A percentile compares a stretch with the other conserved stretches of the same genome.
Evolutionary conservation across 2,329 filamentous ascomycete genomes (phyloP).

Genomic region (Drechmeria coniospora): DNA sequence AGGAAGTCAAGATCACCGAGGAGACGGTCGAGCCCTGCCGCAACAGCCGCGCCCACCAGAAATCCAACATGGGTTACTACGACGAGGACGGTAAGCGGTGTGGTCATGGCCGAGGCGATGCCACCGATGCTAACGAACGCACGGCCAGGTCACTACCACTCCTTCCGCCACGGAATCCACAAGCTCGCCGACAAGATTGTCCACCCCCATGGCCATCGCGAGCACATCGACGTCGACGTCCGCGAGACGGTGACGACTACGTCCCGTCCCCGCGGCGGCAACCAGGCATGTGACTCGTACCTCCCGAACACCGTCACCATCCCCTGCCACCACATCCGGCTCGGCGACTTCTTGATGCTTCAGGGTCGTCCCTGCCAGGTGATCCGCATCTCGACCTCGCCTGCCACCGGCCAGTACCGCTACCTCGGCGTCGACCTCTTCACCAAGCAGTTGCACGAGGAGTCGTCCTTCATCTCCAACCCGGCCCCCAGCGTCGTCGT

Average conservation of each 20-base stretch:
- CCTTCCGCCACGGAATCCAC: slow-evolving; percentile 39
- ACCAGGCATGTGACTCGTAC: slow-evolving; percentile 17
- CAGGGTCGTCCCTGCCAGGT: slow-evolving; percentile 99
- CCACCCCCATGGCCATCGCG: slow-evolving; percentile 33
- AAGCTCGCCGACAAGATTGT: slow-evolving; percentile 41
- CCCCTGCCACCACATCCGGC: slow-evolving; percentile 98
- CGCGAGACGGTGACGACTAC: slow-evolving; percentile 14
- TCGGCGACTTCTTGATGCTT: slow-evolving; percentile 96
- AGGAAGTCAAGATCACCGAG: slow-evolving; percentile 45
- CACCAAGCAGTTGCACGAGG: slow-evolving; percentile 98
- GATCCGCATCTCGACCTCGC: slow-evolving; percentile 97
- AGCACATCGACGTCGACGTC: slow-evolving; percentile 33
- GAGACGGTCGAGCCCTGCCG: slow-evolving; percentile 47
- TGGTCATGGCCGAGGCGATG: neutral
- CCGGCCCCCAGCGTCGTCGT: slow-evolving; percentile 91
- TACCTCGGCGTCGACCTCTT: slow-evolving; percentile 99
- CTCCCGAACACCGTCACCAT: slow-evolving; percentile 84
- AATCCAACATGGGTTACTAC: slow-evolving; percentile 50
- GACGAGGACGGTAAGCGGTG: slow-evolving; percentile 39
- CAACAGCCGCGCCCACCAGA: slow-evolving; percentile 23
- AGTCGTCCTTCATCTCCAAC: slow-evolving; percentile 96
- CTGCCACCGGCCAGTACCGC: slow-evolving; percentile 96
- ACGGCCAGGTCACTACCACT: slow-evolving; percentile 39
- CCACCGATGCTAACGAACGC: neutral
- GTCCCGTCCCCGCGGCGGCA: slow-evolving; percentile 13